Base-by-base conservation (phyloP, 1,284 basidiomycete species). In the Malassezia slooffiae region DNA sequence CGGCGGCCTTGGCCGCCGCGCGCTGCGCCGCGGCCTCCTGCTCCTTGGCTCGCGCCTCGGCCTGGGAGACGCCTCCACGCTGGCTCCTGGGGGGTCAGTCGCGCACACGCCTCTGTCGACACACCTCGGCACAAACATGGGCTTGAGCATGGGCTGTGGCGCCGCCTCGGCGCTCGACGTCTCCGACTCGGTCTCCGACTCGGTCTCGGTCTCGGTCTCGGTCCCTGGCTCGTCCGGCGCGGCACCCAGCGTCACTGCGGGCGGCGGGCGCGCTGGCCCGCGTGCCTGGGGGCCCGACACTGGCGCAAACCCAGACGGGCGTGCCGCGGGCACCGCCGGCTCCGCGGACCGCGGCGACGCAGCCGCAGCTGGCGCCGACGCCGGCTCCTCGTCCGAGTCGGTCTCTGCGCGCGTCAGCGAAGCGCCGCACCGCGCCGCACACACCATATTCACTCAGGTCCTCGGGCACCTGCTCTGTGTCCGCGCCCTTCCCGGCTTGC, bases 81-180 rank as follows among this genome's bases (percentile, higher is more conserved):
- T 77, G 28, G 76, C 79, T 20, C 82, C 82, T 71, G 85, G 87
- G 60, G n/a, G 20, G 37, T 38, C 19, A 28, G 26, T 12, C 19
- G 21, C 19, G n/a, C 21, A 23, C 19, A 23, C 38, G 27, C 37
- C 12, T 23, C 20, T 12, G 29, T 41, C 51, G 26, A 73, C 79
- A 40, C 65, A 87, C 85, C 90, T 91, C 42, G 85, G 83, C 11
- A 91, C 78, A 65, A 91, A 93, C 1, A 90, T 80, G 1, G 89
- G 88, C 53, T 87, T 79, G 70, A 88, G 85, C 74, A 52, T 76
- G 50, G 72, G 82, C 76, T 61, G 56, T 4, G 65, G 58, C 4
- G 58, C 57, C n/a, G 60, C 62, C 32, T 73, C 72, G 17, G 69
- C 79, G 28, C 70, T 67, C n/a, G 47, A n/a, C n/a, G n/a, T 47